Base-by-base conservation (phyloP, 2,329 filamentous ascomycete species). In the Leptographium lundbergii region DNA sequence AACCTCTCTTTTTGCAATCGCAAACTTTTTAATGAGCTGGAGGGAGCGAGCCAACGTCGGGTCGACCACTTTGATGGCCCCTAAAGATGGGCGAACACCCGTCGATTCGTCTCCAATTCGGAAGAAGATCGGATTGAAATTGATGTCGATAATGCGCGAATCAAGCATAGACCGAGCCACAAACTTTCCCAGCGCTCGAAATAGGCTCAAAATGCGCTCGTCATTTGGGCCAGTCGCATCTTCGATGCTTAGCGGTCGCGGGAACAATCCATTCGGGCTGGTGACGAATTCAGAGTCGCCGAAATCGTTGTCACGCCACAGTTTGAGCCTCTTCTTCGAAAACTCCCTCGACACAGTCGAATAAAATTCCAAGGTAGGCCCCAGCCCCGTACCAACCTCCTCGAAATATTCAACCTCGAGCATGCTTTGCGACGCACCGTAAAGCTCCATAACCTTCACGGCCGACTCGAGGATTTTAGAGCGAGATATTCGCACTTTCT, bases 331-430 rank as follows among this genome's bases (percentile, higher is more conserved):
- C 79, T 92, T 96, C 77, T 94, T 96, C 0, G 89, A 92, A 68
- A 97, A 97, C 70, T 99, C 94, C 66, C 89, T 94, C 0, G 94
- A 99, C 1, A 97, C 92, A 0, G 89, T 95, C 0, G 94, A 96
- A 73, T 99, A 99, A 70, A 99, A 99, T 69, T 99, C 94, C 17
- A 99, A 80, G 0, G 94, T 99, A 4, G 94, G 94, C 0, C 94
- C 94, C 53, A 99, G 79, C 54, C 94, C 94, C 27, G 95, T 99
- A 59, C 94, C 94, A 25, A 99, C 94, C 73, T 99, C 94, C 67
- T 97, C 94, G 65, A 99, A 99, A 68, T 99, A 99, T 68, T 99
- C 95, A 2, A 99, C 92, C 69, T 99, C 94, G 0, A 99, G 75
- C 32, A 97, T 89, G 69, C 92, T 97, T 61, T 95, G 89, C 1